Base-by-base conservation (phyloP, 2,329 filamentous ascomycete genomes). In the Cordyceps farinosa region DNA sequence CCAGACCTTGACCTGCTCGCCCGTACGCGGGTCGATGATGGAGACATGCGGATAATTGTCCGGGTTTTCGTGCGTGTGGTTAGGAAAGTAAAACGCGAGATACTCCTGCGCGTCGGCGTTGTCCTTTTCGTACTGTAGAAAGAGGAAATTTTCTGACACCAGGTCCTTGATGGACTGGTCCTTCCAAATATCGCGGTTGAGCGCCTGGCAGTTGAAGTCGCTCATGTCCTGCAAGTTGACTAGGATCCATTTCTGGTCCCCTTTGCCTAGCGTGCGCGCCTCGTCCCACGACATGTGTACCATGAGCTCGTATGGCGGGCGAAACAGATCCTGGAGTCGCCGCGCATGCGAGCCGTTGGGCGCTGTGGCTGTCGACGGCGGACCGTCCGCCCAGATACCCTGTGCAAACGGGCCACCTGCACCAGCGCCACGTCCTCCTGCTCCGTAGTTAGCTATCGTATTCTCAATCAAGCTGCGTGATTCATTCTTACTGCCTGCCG, bases 181-280 rank as follows among this genome's bases (percentile, higher is more conserved):
- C 77, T 97, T 97, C 95, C 95, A 99, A 61, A 98, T 87, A 73
- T 99, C 95, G 51, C 95, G 86, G 73, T 99, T 99, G 22, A 99
- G 80, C 3, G 91, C 85, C 74, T 99, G 95, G 75, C 95, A 99
- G 75, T 95, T 90, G 75, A 99, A 99, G 70, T 97, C 88, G 42
- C 90, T 90, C 67, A 91, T 87, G 73, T 99, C 93, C 76, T 99
- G 95, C 17, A 99, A 87, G 73, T 99, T 98, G 66, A 97, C 92
- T 69, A 99, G 77, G 54, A 99, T 85, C 95, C 95, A 99, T 75
- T 96, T 97, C 80, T 92, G 88, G 34, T 88, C 84, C 52, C 92
- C 90, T 73, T 95, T 96, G 65, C 94, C 95, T 69, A 92, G 83
- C 17, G 93, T 86, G 61, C 95, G 87, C 15, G 92, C 95, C 64